phyloP scores from a whole-genome alignment of 2,329 filamentous ascomycete genomes.

The Metarhizium humberi region DNA sequence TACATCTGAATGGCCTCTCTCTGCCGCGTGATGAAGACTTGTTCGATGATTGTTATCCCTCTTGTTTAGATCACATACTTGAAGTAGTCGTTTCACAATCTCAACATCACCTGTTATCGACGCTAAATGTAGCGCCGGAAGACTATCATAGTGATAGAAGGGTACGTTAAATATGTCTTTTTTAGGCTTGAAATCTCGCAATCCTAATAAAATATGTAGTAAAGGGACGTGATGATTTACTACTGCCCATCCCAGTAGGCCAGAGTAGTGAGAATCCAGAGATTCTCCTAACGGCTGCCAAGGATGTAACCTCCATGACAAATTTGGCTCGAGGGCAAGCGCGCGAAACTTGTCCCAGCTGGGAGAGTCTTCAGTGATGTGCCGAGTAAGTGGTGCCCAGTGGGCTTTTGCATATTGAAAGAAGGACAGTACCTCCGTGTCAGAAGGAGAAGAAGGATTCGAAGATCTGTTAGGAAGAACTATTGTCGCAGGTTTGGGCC shows the following conservation, averaged over 20 bases:
- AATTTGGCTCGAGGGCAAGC: slow-evolving; percentile 1
- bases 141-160: not conserved
- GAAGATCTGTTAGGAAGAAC: too few species aligned
- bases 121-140: not conserved
- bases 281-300: not conserved
- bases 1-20: too few species aligned
- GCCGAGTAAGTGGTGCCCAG: not conserved
- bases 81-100: not conserved
- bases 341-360: not conserved
- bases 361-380: not conserved
- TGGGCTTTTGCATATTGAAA: slow-evolving; percentile 1
- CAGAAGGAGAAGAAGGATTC: not conserved
- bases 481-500: not conserved
- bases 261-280: not conserved
- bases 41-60: not conserved
- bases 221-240: not conserved
- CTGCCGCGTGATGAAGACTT: too few species aligned
- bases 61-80: not conserved
- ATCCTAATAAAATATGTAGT: not conserved
- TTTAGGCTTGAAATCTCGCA: not conserved
- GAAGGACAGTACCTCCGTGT: not conserved
- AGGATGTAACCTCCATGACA: not conserved
- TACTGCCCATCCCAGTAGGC: not conserved
- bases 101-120: not conserved
- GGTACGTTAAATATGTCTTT: not conserved